Percentiles rank a stretch among this genome's conserved stretches.
Evolutionary conservation across 2,329 filamentous ascomycete genomes (phyloP).

Genomic region (Sporothrix curviconia): DNA sequence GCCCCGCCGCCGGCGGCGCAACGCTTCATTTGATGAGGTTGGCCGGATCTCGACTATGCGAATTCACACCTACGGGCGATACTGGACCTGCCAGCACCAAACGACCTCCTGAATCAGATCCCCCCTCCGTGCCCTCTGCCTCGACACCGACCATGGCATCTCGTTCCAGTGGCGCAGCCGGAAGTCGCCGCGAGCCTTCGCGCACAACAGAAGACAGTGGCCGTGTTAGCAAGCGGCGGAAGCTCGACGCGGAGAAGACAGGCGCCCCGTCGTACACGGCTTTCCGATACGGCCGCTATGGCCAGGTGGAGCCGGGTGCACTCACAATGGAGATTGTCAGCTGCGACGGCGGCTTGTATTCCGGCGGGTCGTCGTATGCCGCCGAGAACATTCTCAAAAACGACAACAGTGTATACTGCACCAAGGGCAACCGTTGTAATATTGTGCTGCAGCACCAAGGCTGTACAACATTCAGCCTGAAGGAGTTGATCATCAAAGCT

Average conservation of each 20-base stretch:
- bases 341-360: constrained; percentile 74
- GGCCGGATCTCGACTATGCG: constrained; percentile 33
- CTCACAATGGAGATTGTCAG: constrained; percentile 82
- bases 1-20: no score
- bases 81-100: constrained; percentile 29
- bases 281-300: constrained; percentile 78
- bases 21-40: constrained; percentile 13
- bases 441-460: constrained; percentile 77
- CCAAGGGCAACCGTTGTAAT: constrained; percentile 80
- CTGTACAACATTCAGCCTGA: constrained; percentile 71
- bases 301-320: constrained; percentile 76
- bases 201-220: constrained; percentile 23
- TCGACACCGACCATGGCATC: constrained; percentile 7
- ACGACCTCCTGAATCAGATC: constrained; percentile 7
- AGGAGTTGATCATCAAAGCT: constrained; percentile 82
- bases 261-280: constrained; percentile 40
- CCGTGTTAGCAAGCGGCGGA: constrained; percentile 60
- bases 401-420: constrained; percentile 83
- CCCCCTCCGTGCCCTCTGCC: background rate
- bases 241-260: constrained; percentile 57
- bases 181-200: constrained; percentile 11
- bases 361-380: constrained; percentile 54
- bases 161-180: background rate
- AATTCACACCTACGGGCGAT: constrained; percentile 39
- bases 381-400: constrained; percentile 78